These are phyloP conservation scores for Ampelomyces quisqualis DNA, from an alignment of 2,329 filamentous ascomycete species.

Conservation along the genomic window DNA sequence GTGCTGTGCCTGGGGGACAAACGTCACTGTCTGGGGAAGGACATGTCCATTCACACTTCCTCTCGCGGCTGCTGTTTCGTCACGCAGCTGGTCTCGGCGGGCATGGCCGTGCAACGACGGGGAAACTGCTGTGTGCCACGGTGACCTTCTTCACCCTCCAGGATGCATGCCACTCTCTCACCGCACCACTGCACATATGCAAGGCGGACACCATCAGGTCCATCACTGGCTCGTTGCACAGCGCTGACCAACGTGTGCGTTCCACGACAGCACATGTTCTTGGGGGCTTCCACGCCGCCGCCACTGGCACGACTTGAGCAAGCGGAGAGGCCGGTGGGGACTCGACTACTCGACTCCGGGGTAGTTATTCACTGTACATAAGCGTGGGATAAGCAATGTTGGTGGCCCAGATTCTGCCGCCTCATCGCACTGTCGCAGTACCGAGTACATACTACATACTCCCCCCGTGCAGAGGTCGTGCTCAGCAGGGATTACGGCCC, in stretches of 20 bases:
- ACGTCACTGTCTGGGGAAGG: background rate
- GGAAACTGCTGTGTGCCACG: conserved; percentile 9
- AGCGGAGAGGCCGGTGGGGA: conserved; percentile 19
- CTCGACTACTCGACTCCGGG: conserved; percentile 17
- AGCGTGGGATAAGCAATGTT: conserved; percentile 17
- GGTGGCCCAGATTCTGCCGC: conserved; percentile 6
- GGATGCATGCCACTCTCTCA: conserved; percentile 1
- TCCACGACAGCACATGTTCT: conserved; percentile 18
- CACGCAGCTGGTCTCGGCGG: conserved; percentile 1
- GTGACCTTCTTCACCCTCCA: conserved; percentile 3
- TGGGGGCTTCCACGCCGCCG: background rate
- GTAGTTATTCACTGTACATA: too few relatives aligned
- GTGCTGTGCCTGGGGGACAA: conserved; percentile 2
- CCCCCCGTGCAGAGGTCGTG: conserved; percentile 1
- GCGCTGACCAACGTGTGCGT: conserved; percentile 20
- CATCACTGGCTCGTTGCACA: conserved; percentile 1
- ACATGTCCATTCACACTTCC: too few relatives aligned
- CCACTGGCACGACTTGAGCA: too few relatives aligned
- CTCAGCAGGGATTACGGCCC: conserved; percentile 14
- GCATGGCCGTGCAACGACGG: conserved; percentile 10
- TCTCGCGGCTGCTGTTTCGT: conserved; percentile 2
- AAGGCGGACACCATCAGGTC: conserved; percentile 1
- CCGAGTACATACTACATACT: too few relatives aligned
- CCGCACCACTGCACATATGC: too few relatives aligned
- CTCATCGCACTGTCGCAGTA: too few relatives aligned